These are phyloP conservation scores for Diaporthe sp. DNA, from an alignment of 2,329 filamentous ascomycete species.

Conservation along the genomic window DNA sequence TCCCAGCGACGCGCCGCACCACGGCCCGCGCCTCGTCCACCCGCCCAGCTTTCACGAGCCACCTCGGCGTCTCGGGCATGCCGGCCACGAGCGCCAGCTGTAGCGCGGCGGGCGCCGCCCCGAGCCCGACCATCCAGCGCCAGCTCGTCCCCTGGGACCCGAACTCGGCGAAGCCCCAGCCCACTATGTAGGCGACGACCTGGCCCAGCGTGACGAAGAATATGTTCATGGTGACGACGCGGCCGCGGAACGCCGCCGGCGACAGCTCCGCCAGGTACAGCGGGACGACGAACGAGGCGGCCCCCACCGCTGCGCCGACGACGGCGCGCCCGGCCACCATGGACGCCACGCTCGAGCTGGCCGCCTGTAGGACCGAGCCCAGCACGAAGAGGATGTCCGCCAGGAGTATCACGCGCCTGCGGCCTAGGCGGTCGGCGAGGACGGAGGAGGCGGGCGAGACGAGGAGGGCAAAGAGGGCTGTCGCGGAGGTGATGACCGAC, in stretches of 20 bases:
- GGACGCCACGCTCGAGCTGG: conserved; percentile 65
- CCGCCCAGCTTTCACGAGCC: conserved; percentile 80
- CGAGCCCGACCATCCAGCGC: conserved; percentile 93
- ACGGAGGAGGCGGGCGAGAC: conserved; percentile 74
- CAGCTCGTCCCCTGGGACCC: conserved; percentile 73
- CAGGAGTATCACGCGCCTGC: conserved; percentile 72
- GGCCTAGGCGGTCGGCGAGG: conserved; percentile 73
- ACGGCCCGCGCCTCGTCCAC: conserved; percentile 74
- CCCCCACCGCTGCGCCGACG: conserved; percentile 80
- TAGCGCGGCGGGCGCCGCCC: conserved; percentile 79
- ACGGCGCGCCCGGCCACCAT: conserved; percentile 79
- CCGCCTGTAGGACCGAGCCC: conserved; percentile 76
- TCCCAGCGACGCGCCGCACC: conserved; percentile 74
- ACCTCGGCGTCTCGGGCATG: conserved; percentile 91
- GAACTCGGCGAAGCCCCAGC: conserved; percentile 78
- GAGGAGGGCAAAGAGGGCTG: conserved; percentile 75
- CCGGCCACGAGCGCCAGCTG: conserved; percentile 77
- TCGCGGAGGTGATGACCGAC: conserved; percentile 78
- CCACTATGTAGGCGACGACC: conserved; percentile 87
- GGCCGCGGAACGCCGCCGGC: conserved; percentile 80
- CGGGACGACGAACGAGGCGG: conserved; percentile 85
- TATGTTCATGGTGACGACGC: conserved; percentile 84
- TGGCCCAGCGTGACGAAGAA: conserved; percentile 91
- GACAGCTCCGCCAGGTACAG: conserved; percentile 91
- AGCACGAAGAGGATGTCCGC: conserved; percentile 77